Percentiles rank a stretch among this genome's conserved stretches.
These are phyloP conservation scores for Magnolia kwangsiensis DNA, from an alignment of 164 flowering plant species.

Conservation along the genomic window DNA sequence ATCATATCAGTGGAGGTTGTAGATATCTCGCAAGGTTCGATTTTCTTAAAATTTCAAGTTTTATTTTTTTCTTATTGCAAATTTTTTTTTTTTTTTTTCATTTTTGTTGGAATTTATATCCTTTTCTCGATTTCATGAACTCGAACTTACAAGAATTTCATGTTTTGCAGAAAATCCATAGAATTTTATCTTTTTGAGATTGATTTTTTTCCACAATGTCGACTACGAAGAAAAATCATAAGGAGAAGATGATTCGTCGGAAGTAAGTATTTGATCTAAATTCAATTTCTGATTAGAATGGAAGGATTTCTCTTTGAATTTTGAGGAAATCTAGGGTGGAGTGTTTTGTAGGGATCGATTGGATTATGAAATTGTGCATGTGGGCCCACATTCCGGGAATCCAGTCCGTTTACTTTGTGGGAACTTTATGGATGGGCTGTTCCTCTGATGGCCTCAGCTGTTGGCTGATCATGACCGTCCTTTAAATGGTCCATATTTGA, in stretches of 20 bases:
- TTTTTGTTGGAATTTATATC: too few species aligned
- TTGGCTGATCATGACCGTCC: too few species aligned
- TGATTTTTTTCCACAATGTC: background rate
- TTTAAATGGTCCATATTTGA: too few species aligned
- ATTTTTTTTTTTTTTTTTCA: too few species aligned
- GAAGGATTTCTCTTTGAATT: background rate
- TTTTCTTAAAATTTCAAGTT: too few species aligned
- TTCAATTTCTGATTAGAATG: background rate
- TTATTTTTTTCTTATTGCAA: too few species aligned
- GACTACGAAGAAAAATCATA: conserved; percentile 32
- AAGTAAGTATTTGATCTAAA: conserved; percentile 35
- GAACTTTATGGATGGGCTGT: background rate
- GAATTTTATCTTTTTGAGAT: background rate
- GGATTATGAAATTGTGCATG: background rate
- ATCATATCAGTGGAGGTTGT: too few species aligned
- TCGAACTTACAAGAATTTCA: too few species aligned
- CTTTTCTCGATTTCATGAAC: background rate
- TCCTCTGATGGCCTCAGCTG: background rate
- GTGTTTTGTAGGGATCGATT: background rate
- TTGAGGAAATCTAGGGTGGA: background rate
- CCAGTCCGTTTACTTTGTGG: background rate
- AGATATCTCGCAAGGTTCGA: too few species aligned
- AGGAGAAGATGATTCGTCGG: conserved; percentile 61
- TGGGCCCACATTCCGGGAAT: background rate
- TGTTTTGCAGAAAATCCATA: background rate